Conservation (phyloP, 352 stramenopile genomes). For the Globisporangium megalacanthum region DNA sequence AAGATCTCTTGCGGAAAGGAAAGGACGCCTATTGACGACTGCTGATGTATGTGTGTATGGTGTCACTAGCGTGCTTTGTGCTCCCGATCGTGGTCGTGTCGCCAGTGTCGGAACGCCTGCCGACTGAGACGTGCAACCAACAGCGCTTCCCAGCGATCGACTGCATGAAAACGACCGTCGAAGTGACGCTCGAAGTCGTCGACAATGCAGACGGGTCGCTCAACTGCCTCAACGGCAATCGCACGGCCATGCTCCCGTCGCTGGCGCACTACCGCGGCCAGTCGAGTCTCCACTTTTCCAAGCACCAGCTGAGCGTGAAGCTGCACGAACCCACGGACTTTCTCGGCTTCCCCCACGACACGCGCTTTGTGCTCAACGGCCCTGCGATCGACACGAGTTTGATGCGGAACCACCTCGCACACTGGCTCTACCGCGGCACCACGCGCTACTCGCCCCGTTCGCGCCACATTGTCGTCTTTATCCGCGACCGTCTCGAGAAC, state of each 20-base stretch:
- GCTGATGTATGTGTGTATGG: neutral
- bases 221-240: slow-evolving; percentile 48
- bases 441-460: slow-evolving; percentile 64
- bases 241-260: slow-evolving; percentile 35
- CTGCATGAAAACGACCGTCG: slow-evolving; percentile 56
- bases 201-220: slow-evolving; percentile 45
- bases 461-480: slow-evolving; percentile 64
- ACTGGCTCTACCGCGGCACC: slow-evolving; percentile 69
- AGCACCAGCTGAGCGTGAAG: slow-evolving; percentile 76
- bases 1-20: neutral
- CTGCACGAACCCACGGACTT: slow-evolving; percentile 38
- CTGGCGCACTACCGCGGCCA: slow-evolving; percentile 75
- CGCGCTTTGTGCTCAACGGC: slow-evolving; percentile 69
- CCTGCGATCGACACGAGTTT: slow-evolving; percentile 67
- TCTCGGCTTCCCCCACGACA: slow-evolving; percentile 57
- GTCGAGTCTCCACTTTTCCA: slow-evolving; percentile 68
- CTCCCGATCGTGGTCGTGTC: slow-evolving; percentile 64
- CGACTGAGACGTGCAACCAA: slow-evolving; percentile 68
- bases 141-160: slow-evolving; percentile 55
- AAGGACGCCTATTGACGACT: too few species aligned
- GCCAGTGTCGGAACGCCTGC: slow-evolving; percentile 45
- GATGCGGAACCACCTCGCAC: slow-evolving; percentile 73
- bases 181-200: slow-evolving; percentile 51
- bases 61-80: slow-evolving; percentile 46
- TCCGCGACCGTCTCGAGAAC: slow-evolving; percentile 29